A percentile compares a stretch with the other conserved stretches of the same genome.
Evolutionary conservation across 2,329 filamentous ascomycete genomes (phyloP).

Genomic region (Botrytis aclada): DNA sequence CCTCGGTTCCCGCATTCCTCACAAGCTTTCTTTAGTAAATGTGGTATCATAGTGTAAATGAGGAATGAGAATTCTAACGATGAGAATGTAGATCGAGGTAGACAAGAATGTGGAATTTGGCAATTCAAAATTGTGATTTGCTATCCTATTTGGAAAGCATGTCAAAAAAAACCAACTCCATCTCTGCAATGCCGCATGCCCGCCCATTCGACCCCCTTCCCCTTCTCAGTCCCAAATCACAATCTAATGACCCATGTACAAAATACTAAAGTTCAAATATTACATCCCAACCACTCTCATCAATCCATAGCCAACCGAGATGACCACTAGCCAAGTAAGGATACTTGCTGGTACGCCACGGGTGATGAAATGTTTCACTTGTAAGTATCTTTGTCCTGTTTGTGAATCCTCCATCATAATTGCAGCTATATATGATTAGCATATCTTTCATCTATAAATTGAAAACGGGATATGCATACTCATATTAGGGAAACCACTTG

Average conservation of each 20-base stretch:
- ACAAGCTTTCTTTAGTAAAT: neutral
- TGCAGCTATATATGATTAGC: constrained; percentile 58
- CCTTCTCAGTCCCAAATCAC: neutral
- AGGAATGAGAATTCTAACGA: neutral
- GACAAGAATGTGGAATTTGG: neutral
- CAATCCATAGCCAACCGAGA: constrained; percentile 85
- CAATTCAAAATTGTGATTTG: neutral
- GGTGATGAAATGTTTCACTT: constrained; percentile 91
- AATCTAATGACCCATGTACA: neutral
- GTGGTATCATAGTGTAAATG: neutral
- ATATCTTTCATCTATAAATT: neutral
- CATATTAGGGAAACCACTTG: constrained; percentile 98
- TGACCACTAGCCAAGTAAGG: constrained; percentile 74
- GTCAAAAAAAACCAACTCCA: neutral
- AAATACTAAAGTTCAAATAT: constrained; percentile 2
- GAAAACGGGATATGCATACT: constrained; percentile 63
- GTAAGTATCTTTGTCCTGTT: constrained; percentile 85
- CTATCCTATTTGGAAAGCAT: neutral
- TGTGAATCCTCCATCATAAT: constrained; percentile 98
- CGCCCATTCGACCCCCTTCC: neutral
- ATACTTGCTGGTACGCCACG: constrained; percentile 87
- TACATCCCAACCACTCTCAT: constrained; percentile 56
- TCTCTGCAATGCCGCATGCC: neutral
- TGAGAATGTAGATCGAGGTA: constrained; percentile 9
- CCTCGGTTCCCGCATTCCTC: neutral